phyloP scores from a whole-genome alignment of 176 grass and related monocot genomes.

The Cenchrus purpureus region DNA sequence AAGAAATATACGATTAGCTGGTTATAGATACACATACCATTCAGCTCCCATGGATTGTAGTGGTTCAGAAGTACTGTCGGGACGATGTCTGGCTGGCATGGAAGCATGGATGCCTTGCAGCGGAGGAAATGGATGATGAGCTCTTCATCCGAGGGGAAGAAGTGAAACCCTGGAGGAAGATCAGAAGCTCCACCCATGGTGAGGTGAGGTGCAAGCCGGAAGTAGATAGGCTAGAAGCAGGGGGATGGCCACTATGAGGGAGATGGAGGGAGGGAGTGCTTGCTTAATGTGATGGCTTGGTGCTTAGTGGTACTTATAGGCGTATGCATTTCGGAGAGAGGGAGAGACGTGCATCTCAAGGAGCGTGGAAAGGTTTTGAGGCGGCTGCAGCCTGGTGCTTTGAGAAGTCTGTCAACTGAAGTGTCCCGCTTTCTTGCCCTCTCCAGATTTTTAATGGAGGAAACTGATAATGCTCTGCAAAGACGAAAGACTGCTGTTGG shows the following conservation, averaged over 20 bases:
- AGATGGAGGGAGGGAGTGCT: constrained; percentile 34
- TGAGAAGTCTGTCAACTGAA: constrained; percentile 50
- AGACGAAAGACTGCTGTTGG: constrained; percentile 42
- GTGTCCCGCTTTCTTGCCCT: constrained; percentile 32
- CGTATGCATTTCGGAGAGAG: constrained; percentile 29
- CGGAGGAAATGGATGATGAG: constrained; percentile 89
- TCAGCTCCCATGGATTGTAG: constrained; percentile 87
- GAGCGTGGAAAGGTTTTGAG: constrained; percentile 47
- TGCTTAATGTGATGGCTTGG: constrained; percentile 53
- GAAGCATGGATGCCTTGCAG: constrained; percentile 64
- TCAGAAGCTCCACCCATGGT: constrained; percentile 65
- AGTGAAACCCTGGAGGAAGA: constrained; percentile 92
- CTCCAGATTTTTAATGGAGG: constrained; percentile 37
- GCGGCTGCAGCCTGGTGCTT: constrained; percentile 52
- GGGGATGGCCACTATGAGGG: constrained; percentile 28
- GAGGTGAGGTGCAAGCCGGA: constrained; percentile 37
- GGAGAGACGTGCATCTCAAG: constrained; percentile 52
- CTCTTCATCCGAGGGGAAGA: constrained; percentile 93
- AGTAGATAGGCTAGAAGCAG: constrained; percentile 28
- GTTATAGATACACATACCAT: constrained; percentile 51
- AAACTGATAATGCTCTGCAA: constrained; percentile 38
- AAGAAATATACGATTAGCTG: not conserved
- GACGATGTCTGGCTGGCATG: constrained; percentile 75
- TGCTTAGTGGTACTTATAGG: constrained; percentile 53
- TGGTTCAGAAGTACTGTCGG: constrained; percentile 63